A percentile compares a stretch with the other conserved stretches of the same genome.
phyloP scores from a whole-genome alignment of 139 green algal species.

The Coelastrella sp. region DNA sequence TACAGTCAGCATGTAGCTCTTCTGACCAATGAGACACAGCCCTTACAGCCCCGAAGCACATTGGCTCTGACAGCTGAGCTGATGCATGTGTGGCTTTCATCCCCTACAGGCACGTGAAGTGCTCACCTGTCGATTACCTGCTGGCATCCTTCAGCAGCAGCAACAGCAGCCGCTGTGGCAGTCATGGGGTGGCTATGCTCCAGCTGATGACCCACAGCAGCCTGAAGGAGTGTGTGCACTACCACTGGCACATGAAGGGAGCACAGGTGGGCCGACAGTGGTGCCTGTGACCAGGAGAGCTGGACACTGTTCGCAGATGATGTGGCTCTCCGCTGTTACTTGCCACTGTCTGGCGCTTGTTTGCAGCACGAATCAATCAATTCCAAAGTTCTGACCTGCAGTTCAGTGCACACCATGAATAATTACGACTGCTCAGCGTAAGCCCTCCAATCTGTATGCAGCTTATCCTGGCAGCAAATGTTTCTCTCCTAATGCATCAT shows the following conservation, averaged over 20 bases:
- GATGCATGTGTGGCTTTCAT: background rate
- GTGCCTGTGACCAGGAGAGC: background rate
- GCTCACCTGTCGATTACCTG: background rate
- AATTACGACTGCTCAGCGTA: background rate
- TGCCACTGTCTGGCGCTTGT: background rate
- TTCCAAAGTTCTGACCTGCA: too few species aligned
- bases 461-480: too few species aligned
- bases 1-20: too few species aligned
- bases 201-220: background rate
- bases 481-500: too few species aligned
- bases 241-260: background rate
- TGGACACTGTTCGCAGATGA: too few species aligned
- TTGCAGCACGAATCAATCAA: background rate
- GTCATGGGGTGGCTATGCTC: background rate
- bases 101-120: background rate
- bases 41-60: too few species aligned
- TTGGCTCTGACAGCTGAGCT: too few species aligned
- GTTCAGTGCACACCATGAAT: background rate
- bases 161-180: conserved; percentile 32
- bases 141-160: background rate
- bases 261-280: background rate
- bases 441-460: too few species aligned
- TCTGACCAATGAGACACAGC: too few species aligned
- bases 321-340: background rate
- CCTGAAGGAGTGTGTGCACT: conserved; percentile 1